phyloP scores from a whole-genome alignment of 352 stramenopile genomes.

The Phytopythium chamaehyphon region DNA sequence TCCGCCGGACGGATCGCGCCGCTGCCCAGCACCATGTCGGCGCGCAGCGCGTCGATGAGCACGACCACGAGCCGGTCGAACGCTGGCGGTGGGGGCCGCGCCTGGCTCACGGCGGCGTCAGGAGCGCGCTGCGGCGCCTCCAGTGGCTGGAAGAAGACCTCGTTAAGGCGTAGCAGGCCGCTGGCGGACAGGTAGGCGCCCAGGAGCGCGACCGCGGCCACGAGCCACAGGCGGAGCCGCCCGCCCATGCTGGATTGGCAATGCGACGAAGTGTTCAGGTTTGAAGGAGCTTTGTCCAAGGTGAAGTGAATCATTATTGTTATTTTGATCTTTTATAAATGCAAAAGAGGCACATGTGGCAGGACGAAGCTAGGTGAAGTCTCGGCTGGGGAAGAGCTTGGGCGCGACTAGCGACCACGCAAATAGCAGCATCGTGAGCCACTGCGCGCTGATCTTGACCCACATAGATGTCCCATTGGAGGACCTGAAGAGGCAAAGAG shows the following conservation, averaged over 20 bases:
- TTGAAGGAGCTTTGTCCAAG: no score
- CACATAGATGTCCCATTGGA: slow-evolving; percentile 90
- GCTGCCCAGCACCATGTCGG: slow-evolving; percentile 84
- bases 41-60: slow-evolving; percentile 82
- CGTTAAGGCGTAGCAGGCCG: slow-evolving; percentile 51
- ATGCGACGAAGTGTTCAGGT: slow-evolving; percentile 1
- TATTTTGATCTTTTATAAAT: background rate
- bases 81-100: slow-evolving; percentile 7
- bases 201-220: slow-evolving; percentile 32
- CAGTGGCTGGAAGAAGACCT: slow-evolving; percentile 36
- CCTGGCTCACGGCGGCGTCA: background rate
- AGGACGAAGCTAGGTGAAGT: slow-evolving; percentile 57
- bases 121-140: background rate
- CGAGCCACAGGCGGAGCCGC: slow-evolving; percentile 16
- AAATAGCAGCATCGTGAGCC: slow-evolving; percentile 92
- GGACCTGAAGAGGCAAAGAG: slow-evolving; percentile 8
- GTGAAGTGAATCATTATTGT: background rate
- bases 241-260: no score
- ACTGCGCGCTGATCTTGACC: slow-evolving; percentile 94
- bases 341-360: background rate
- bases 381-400: slow-evolving; percentile 91
- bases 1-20: slow-evolving; percentile 31
- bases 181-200: slow-evolving; percentile 49
- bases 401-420: slow-evolving; percentile 93
- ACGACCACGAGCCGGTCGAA: slow-evolving; percentile 86